Base-by-base conservation (phyloP, 306 rosid species). In the Prunus kanzakura region DNA sequence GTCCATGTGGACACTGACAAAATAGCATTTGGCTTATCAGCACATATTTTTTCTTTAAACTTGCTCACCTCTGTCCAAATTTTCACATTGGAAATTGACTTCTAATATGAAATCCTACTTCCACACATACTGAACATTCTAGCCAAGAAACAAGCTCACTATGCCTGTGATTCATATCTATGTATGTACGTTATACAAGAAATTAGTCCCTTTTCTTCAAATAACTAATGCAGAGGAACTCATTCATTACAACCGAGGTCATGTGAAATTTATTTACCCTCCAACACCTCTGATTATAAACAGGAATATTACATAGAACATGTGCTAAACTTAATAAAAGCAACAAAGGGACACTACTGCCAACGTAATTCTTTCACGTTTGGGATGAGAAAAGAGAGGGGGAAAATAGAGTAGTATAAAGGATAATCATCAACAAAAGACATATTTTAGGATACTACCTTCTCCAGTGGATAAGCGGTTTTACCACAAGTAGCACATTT, bases 391-490 rank as follows among this genome's bases (percentile, higher is more conserved):
- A 63, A 38, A 3, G 2, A 38, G 9, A 3, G 46, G 46, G 14
- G 6, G 8, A 22, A 22, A 35, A 3, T 4, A 18, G 38, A 56
- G 16, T 56, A 4, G 22, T 43, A 25, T 11, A 73, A 43, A 43
- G 67, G 32, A 27, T 30, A n/a, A 32, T 46, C 41, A 45, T 61
- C 55, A 25, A 3, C 1, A 43, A 25, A 47, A 29, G 13, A 47
- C 12, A 57, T 4, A 72, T 77, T 77, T 62, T 29, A n/a, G 29
- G 35, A 82, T 67, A 69, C 25, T 83, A 93, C 98, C 97, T 89
- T 93, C 89, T 93, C 98, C 80, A 93, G 79, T 23, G 98, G 98
- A 85, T 91, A 93, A 52, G 95, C 98, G 41, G 97, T 93, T 84
- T 93, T 93, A 35, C 92, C 92, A 80, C 98, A 91, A 56, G 98